Evolutionary conservation across 768 basidiomycete species (phyloP).

Genomic region (Boletus insuetus): DNA sequence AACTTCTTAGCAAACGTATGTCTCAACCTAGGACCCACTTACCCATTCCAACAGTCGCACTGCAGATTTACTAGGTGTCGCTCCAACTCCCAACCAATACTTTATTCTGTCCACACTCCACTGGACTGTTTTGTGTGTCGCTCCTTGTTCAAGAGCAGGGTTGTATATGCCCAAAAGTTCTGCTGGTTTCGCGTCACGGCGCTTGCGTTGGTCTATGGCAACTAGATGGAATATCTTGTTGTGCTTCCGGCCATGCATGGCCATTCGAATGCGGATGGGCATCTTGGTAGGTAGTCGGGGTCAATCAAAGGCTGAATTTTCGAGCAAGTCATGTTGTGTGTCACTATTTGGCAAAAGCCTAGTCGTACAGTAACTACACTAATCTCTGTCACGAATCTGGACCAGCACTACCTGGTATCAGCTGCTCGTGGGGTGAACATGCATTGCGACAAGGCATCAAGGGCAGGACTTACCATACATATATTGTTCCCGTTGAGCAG

Average conservation of each 20-base stretch:
- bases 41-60: slow-evolving; percentile 78
- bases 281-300: slow-evolving; percentile 37
- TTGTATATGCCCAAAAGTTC: slow-evolving; percentile 86
- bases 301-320: neutral
- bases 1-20: slow-evolving; percentile 4
- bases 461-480: slow-evolving; percentile 71
- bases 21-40: slow-evolving; percentile 4
- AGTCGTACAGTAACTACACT: neutral
- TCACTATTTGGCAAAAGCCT: slow-evolving; percentile 25
- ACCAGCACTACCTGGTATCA: slow-evolving; percentile 70
- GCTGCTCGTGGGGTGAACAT: slow-evolving; percentile 32
- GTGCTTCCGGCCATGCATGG: slow-evolving; percentile 76
- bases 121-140: slow-evolving; percentile 67
- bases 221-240: slow-evolving; percentile 82
- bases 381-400: slow-evolving; percentile 40
- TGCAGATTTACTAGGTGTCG: slow-evolving; percentile 75
- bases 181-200: slow-evolving; percentile 81
- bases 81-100: slow-evolving; percentile 87
- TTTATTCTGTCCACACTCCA: slow-evolving; percentile 91
- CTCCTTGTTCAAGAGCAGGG: slow-evolving; percentile 54
- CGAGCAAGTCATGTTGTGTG: slow-evolving; percentile 12
- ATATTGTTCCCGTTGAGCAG: slow-evolving; percentile 94
- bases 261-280: slow-evolving; percentile 83
- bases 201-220: slow-evolving; percentile 66
- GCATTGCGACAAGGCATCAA: neutral